A percentile compares a stretch with the other conserved stretches of the same genome.
Conservation (phyloP, 768 basidiomycete genomes). For the Trametes cinnabarina region DNA sequence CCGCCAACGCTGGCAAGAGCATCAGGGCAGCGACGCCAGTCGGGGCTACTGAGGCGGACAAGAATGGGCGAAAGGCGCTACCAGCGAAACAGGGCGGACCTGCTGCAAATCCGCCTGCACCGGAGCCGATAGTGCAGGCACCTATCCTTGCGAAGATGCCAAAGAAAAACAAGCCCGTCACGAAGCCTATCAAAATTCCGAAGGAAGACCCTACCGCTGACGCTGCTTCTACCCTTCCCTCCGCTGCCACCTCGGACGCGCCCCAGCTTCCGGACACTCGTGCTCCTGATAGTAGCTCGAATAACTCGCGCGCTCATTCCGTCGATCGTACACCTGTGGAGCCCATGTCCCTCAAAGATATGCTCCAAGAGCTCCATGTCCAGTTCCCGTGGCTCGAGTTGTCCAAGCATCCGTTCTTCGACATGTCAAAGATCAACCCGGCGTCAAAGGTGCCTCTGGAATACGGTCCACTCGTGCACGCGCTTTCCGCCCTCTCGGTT, state of each 20-base stretch:
- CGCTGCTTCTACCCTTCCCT: conserved; percentile 41
- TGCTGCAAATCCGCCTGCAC: conserved; percentile 11
- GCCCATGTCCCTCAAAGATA: conserved; percentile 53
- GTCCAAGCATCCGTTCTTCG: conserved; percentile 72
- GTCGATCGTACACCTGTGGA: conserved; percentile 47
- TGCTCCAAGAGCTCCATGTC: conserved; percentile 66
- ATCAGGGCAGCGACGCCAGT: conserved; percentile 26
- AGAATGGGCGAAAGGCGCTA: conserved; percentile 20
- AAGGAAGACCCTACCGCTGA: conserved; percentile 57
- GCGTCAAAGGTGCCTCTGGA: conserved; percentile 80
- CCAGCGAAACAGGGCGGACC: conserved; percentile 26
- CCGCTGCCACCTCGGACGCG: conserved; percentile 49
- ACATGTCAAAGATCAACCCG: conserved; percentile 64
- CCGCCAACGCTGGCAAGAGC: conserved; percentile 6
- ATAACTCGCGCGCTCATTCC: conserved; percentile 60
- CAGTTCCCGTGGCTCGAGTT: conserved; percentile 64
- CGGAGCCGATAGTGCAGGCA: conserved; percentile 49
- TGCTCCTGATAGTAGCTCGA: conserved; percentile 47
- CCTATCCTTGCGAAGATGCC: conserved; percentile 81
- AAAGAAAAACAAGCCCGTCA: conserved; percentile 72
- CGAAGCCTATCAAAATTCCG: conserved; percentile 55
- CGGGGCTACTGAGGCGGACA: conserved; percentile 10
- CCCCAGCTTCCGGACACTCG: conserved; percentile 37
- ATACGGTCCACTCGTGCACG: conserved; percentile 83
- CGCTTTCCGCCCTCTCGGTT: conserved; percentile 80